phyloP scores from a whole-genome alignment of 768 basidiomycete genomes.

The Cyclocybe aegerita region DNA sequence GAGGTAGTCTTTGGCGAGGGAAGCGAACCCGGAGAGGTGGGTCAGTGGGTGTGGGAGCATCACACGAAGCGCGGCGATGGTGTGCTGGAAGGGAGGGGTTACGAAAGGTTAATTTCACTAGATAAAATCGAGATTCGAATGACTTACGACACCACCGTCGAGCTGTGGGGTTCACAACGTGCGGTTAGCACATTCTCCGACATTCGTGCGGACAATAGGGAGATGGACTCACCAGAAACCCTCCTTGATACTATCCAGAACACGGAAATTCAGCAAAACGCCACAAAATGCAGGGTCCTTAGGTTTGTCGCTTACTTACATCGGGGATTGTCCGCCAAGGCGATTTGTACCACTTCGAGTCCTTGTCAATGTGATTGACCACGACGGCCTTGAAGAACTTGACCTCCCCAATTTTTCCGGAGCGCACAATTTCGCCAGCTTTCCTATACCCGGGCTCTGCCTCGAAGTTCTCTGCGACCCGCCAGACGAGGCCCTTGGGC shows the following conservation, averaged over 20 bases:
- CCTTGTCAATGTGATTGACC: slow-evolving; percentile 54
- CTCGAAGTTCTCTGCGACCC: slow-evolving; percentile 79
- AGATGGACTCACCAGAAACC: slow-evolving; percentile 66
- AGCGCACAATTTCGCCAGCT: slow-evolving; percentile 47
- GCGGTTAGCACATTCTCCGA: too few relatives aligned
- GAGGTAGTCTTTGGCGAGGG: slow-evolving; percentile 70
- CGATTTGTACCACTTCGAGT: slow-evolving; percentile 77
- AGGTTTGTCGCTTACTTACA: slow-evolving; percentile 37
- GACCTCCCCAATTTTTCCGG: slow-evolving; percentile 72
- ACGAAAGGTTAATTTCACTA: not conserved
- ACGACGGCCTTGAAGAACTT: slow-evolving; percentile 60
- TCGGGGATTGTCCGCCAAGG: slow-evolving; percentile 84
- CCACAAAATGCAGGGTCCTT: slow-evolving; percentile 3
- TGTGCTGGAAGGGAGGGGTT: slow-evolving; percentile 47
- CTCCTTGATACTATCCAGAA: slow-evolving; percentile 66
- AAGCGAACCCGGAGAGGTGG: slow-evolving; percentile 61
- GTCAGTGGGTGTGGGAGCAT: slow-evolving; percentile 54
- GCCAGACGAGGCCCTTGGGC: slow-evolving; percentile 71
- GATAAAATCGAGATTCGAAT: slow-evolving; percentile 1
- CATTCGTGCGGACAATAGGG: too few relatives aligned
- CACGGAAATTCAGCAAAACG: slow-evolving; percentile 3
- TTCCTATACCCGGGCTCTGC: slow-evolving; percentile 57
- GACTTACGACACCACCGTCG: slow-evolving; percentile 74
- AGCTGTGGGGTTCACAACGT: slow-evolving; percentile 39
- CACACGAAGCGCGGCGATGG: slow-evolving; percentile 58